Evolutionary conservation across 176 grass and related monocot species (phyloP).

Genomic region (Aegilops speltoides): DNA sequence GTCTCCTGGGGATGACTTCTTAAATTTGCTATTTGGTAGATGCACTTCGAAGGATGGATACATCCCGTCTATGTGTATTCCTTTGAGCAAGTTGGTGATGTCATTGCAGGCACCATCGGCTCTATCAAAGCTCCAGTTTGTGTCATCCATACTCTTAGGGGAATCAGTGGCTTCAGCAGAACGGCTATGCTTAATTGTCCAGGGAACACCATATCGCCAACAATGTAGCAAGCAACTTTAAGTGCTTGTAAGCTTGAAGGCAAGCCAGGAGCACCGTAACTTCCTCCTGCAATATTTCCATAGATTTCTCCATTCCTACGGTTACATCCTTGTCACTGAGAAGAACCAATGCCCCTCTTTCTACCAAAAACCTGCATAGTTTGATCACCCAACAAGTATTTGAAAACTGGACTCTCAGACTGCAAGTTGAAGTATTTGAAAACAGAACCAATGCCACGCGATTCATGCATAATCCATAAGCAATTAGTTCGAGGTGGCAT

Average conservation of each 20-base stretch:
- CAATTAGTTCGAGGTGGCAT: background rate
- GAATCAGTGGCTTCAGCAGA: slow-evolving; percentile 1
- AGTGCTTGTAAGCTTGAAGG: slow-evolving; percentile 65
- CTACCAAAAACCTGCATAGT: slow-evolving; percentile 58
- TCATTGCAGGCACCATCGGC: slow-evolving; percentile 8
- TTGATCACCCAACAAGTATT: slow-evolving; percentile 10
- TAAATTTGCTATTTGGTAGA: slow-evolving; percentile 87
- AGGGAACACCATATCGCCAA: slow-evolving; percentile 55
- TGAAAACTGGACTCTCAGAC: background rate
- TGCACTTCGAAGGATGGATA: slow-evolving; percentile 64
- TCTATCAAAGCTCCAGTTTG: background rate
- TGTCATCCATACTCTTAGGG: background rate
- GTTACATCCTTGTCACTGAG: slow-evolving; percentile 34
- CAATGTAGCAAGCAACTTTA: slow-evolving; percentile 83
- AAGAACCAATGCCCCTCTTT: slow-evolving; percentile 73
- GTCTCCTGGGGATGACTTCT: slow-evolving; percentile 64
- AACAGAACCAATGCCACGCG: background rate
- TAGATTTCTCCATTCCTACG: slow-evolving; percentile 45
- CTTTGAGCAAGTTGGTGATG: slow-evolving; percentile 46
- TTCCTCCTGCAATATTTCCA: slow-evolving; percentile 43
- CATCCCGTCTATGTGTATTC: slow-evolving; percentile 46
- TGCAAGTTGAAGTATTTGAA: background rate
- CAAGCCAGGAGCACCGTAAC: slow-evolving; percentile 44
- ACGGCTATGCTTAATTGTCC: slow-evolving; percentile 48
- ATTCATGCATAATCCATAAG: background rate